Conservation (phyloP, 2,329 filamentous ascomycete species). For the Alternaria sp. region DNA sequence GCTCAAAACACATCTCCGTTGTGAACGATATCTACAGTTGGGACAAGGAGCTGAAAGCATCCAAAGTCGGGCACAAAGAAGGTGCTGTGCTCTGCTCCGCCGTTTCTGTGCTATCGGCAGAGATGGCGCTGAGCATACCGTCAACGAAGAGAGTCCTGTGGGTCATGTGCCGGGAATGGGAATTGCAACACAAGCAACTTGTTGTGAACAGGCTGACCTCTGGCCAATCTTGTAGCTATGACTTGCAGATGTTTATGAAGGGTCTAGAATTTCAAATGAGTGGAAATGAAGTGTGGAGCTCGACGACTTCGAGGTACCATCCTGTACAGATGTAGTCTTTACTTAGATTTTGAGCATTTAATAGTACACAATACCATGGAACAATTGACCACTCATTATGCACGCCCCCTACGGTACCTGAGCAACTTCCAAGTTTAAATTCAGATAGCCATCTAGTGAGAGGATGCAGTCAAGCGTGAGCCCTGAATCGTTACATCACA, state of each 20-base stretch:
- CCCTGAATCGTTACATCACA: background rate
- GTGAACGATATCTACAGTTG: slow-evolving; percentile 56
- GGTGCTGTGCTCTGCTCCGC: slow-evolving; percentile 44
- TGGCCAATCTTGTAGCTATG: background rate
- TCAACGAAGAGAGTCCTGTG: slow-evolving; percentile 45
- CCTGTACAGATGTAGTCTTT: background rate
- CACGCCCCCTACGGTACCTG: background rate
- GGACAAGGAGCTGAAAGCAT: slow-evolving; percentile 50
- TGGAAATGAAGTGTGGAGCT: slow-evolving; percentile 49
- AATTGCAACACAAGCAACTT: slow-evolving; percentile 32
- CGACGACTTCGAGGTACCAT: slow-evolving; percentile 29
- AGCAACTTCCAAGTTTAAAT: background rate
- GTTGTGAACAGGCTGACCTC: slow-evolving; percentile 1
- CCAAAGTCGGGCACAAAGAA: slow-evolving; percentile 28
- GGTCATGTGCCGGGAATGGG: slow-evolving; percentile 46
- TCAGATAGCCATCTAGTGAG: background rate
- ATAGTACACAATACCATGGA: background rate
- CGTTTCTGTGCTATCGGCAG: slow-evolving; percentile 42
- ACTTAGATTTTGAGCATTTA: background rate
- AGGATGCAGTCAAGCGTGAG: background rate
- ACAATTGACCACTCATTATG: background rate
- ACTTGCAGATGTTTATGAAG: slow-evolving; percentile 35
- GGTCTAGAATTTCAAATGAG: slow-evolving; percentile 49
- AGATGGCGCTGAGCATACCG: slow-evolving; percentile 28
- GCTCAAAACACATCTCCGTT: slow-evolving; percentile 51